These are phyloP conservation scores for Lactuca sativa DNA, from an alignment of 129 eudicot genomes.

Conservation along the genomic window DNA sequence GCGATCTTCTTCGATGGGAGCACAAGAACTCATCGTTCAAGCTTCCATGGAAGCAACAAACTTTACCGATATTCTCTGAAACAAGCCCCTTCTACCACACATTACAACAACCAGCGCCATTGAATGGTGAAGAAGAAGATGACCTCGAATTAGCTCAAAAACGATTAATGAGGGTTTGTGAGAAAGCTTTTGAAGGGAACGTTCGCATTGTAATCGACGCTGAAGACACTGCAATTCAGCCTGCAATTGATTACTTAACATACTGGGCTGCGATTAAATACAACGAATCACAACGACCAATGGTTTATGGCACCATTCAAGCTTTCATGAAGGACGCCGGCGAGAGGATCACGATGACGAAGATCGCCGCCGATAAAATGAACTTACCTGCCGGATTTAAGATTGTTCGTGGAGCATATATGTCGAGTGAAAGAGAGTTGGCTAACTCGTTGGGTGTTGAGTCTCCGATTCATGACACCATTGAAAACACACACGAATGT, in stretches of 20 bases:
- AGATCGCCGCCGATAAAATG: conserved; percentile 68
- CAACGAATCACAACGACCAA: conserved; percentile 38
- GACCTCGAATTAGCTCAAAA: conserved; percentile 62
- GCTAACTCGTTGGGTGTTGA: conserved; percentile 61
- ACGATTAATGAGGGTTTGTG: conserved; percentile 45
- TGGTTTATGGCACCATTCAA: conserved; percentile 72
- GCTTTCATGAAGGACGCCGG: conserved; percentile 70
- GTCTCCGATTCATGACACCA: conserved; percentile 68
- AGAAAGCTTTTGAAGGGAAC: conserved; percentile 41
- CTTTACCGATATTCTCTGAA: conserved; percentile 64
- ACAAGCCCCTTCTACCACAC: conserved; percentile 85
- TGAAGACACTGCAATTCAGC: conserved; percentile 80
- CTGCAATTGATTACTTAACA: conserved; percentile 80
- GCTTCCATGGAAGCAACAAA: conserved; percentile 83
- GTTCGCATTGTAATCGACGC: conserved; percentile 79
- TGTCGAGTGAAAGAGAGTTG: conserved; percentile 58
- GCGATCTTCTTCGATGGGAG: conserved; percentile 86
- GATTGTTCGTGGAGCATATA: conserved; percentile 92
- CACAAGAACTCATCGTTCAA: conserved; percentile 45
- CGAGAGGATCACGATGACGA: conserved; percentile 53
- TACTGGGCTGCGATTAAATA: conserved; percentile 55
- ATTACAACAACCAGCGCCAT: conserved; percentile 48
- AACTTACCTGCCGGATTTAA: conserved; percentile 73
- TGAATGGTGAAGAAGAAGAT: conserved; percentile 63
- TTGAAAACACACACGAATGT: conserved; percentile 61